Evolutionary conservation across 2,329 filamentous ascomycete genomes (phyloP), one percentile per base, ranked within the genome.

Genomic region (Fusarium miscanthi): DNA sequence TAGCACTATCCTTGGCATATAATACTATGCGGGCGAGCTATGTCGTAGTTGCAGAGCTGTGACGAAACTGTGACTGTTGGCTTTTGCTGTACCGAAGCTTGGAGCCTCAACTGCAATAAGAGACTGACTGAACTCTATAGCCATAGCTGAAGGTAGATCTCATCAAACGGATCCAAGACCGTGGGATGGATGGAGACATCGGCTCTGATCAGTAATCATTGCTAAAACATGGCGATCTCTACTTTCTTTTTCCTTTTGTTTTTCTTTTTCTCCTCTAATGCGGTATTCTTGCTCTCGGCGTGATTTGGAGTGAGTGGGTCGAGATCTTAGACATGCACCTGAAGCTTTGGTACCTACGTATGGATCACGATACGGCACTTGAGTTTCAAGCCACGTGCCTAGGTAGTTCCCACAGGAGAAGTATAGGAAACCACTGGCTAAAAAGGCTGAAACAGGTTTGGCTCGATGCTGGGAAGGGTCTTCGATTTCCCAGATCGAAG

Each of bases 181-280:
- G 25, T 31, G 58, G 58, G 41, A 45, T 56, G 31, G 23, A 38
- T 56, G 25, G 7, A 19, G 13, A 23, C n/a, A 30, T 43, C 19
- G 7, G 13, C 9, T 33, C 41, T 63, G 48, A 67, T 62, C 61
- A 73, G 37, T 73, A 59, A 70, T 66, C 61, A 13, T 9, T 10
- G 8, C 8, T 16, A 9, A 42, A n/a, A 30, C 33, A 38, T 13
- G 37, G 14, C 27, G 54, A 58, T 72, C 63, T n/a, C 19, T 30
- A n/a, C 40, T 43, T 30, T 9, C 27, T 30, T 30, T 30, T 30
- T 30, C 27, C 9, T 30, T 30, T 30, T 30, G 8, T 30, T 30
- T 30, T 30, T 30, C 27, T 27, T 27, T 27, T 7, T 27, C 27
- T 30, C 27, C 27, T 30, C 9, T 30, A 30, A 30, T 30, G 27